Evolutionary conservation across 495 filamentous ascomycete genomes (phyloP), one percentile per base, ranked within the genome.

Genomic region (Penicillium odoratum): DNA sequence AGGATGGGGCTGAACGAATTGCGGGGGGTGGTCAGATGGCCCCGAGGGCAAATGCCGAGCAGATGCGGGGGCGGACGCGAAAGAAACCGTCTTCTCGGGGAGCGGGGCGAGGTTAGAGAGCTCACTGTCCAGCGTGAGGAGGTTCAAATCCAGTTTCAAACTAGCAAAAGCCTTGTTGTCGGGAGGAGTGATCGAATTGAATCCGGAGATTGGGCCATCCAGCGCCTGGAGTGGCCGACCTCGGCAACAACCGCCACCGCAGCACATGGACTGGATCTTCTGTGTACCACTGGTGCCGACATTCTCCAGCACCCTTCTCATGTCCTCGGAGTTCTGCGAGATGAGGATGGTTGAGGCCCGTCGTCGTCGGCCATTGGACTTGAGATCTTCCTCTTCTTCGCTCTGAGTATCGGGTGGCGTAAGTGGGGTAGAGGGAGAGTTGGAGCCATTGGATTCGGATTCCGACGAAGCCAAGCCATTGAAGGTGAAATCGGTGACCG

Each of bases 1-100:
- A 38, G 89, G 91, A 67, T 98, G 94, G n/a, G 94, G 94, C 61
- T 94, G 90, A 51, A 98, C 92, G 68, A 91, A 98, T 42, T 79
- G 81, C 3, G 94, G 94, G 15, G 94, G 93, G 68, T 92, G 86
- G 52, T 78, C 70, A 7, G 62, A 49, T 18, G 74, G 74, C 15
- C 69, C 75, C 21, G 81, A 31, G 29, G 69, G 34, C 40, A 71
- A 51, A 43, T 78, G 65, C 7, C 69, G 60, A 3, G 73, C 61
- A 16, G 69, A 72, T 58, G 74, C 55, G 46, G 78, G 68, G 63
- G 76, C 56, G 6, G 81, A 59, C 8, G 85, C 78, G 62, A 97
- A 83, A 3, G 82, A 87, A 5, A 90, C 78, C 0, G 83, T 91
- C 70, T 91, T 84, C 48, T 83, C 81, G 11, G 93, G 93, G 18